Evolutionary conservation across 2,329 filamentous ascomycete species (phyloP).

Genomic region (Calonectria leucothoes): DNA sequence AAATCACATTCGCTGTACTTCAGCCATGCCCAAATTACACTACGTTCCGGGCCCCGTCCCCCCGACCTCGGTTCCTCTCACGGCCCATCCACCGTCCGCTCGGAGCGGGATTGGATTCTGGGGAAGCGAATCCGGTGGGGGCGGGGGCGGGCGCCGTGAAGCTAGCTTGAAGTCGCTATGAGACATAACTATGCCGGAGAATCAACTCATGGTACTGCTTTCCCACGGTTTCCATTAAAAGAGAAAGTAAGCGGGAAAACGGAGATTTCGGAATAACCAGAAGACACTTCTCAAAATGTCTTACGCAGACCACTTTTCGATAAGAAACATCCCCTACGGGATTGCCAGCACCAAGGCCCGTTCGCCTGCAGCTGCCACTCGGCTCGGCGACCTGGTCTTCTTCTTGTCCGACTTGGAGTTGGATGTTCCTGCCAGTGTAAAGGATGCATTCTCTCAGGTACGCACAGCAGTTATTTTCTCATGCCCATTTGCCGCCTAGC

Average conservation of each 20-base stretch:
- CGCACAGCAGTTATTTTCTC: background rate
- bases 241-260: background rate
- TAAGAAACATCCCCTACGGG: slow-evolving; percentile 17
- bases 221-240: background rate
- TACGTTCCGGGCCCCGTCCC: background rate
- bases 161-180: background rate
- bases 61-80: slow-evolving; percentile 2
- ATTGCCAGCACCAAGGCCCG: slow-evolving; percentile 7
- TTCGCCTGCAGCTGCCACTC: slow-evolving; percentile 9
- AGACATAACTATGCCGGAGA: background rate
- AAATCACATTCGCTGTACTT: background rate
- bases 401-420: slow-evolving; percentile 11
- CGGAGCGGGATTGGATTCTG: background rate
- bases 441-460: slow-evolving; percentile 6
- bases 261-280: background rate
- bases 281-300: background rate
- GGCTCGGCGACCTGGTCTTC: slow-evolving; percentile 9
- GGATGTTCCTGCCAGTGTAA: background rate
- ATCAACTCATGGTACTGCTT: background rate
- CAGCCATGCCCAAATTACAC: background rate
- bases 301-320: slow-evolving; percentile 16
- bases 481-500: too few relatives aligned
- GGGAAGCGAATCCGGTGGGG: slow-evolving; percentile 10
- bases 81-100: background rate
- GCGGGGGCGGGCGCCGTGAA: background rate